Evolutionary conservation across 352 stramenopile species (phyloP), one percentile per base, ranked within the genome.

Genomic region (Phytophthora idaei): DNA sequence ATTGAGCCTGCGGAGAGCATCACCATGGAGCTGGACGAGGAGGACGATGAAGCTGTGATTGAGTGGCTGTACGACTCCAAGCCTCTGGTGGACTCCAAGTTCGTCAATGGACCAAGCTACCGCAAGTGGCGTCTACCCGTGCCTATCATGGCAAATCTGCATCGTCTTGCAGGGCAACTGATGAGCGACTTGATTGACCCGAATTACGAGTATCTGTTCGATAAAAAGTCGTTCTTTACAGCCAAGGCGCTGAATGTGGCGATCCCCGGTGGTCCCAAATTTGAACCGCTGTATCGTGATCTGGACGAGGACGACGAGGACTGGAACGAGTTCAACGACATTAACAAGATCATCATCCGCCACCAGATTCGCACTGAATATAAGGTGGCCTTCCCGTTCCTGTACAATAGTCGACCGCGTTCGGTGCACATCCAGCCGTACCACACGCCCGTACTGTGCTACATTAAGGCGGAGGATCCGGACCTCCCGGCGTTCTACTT

Each of bases 261-360:
- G 29, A 99, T 99, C 74, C 98, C 98, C 0, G 98, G 98, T 32
- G 98, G 98, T 8, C 98, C 98, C 12, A 99, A 99, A 83, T 99
- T 99, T 71, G 98, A 99, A 77, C 98, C 98, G 12, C 81, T 99
- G 15, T 99, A 98, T 72, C 91, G 96, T n/a, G 98, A 99, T 77
- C 68, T 98, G 10, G 96, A 99, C 58, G 94, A 98, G 49, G 96
- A 99, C 55, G 98, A 99, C 61, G 97, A 99, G 67, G 98, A 99
- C 82, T 99, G 98, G 98, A 99, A 99, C 85, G 98, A 99, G 76
- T 99, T 99, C 81, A 99, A 99, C 68, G 98, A 99, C 78, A 99
- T 99, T 74, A 98, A 99, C 80, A 99, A 99, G 81, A 99, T 99
- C 73, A 99, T 99, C 74, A 99, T 99, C 69, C 95, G 98, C 5